A percentile compares a stretch with the other conserved stretches of the same genome.
Conservation (phyloP, 352 stramenopile species). For the Phytophthora uliginosa region DNA sequence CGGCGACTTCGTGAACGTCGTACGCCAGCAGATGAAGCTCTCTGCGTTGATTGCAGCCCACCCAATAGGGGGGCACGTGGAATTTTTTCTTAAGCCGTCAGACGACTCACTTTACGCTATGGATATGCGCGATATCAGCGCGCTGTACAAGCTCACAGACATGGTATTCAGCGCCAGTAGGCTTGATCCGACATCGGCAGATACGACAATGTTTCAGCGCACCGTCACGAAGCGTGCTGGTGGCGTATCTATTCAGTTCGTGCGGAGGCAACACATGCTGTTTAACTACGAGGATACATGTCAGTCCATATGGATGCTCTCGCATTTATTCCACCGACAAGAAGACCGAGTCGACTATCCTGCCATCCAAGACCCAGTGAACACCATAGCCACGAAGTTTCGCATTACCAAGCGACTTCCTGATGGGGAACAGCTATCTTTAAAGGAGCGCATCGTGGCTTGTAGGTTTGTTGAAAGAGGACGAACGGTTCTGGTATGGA, state of each 20-base stretch:
- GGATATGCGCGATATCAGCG: constrained; percentile 3
- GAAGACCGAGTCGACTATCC: constrained; percentile 6
- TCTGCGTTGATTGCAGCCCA: background rate
- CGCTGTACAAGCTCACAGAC: constrained; percentile 4
- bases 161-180: background rate
- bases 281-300: constrained; percentile 15
- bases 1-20: background rate
- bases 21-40: constrained; percentile 6
- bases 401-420: constrained; percentile 3
- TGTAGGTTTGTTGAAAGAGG: background rate
- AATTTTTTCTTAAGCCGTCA: background rate
- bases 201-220: constrained; percentile 9
- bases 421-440: background rate
- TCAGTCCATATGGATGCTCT: constrained; percentile 9
- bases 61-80: background rate
- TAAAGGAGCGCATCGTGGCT: background rate
- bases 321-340: constrained; percentile 7
- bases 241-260: background rate
- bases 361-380: constrained; percentile 2
- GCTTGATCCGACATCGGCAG: background rate
- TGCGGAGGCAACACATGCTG: constrained; percentile 9
- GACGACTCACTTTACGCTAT: constrained; percentile 10
- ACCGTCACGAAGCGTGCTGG: background rate
- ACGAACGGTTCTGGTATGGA: constrained; percentile 11
- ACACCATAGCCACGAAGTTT: constrained; percentile 9